These are phyloP conservation scores for Vanrija sp. DNA, from an alignment of 1,284 basidiomycete species.

Conservation along the genomic window DNA sequence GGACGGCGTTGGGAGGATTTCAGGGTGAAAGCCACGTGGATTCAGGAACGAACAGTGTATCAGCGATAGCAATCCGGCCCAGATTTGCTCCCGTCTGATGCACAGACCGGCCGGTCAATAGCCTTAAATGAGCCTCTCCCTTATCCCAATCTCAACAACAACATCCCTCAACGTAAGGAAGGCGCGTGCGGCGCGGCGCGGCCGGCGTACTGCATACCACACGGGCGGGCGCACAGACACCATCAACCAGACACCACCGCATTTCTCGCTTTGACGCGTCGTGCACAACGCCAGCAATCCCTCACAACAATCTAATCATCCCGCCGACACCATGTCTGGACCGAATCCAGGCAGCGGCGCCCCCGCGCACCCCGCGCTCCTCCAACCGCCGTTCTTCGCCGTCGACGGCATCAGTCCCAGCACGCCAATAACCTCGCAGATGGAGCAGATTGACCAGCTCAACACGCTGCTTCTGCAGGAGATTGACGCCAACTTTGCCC, in stretches of 20 bases:
- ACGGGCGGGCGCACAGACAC: too few relatives aligned
- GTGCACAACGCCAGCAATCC: neutral
- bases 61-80: too few relatives aligned
- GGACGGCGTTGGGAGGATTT: neutral
- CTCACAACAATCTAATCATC: neutral
- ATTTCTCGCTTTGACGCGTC: too few relatives aligned
- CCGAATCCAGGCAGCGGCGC: neutral
- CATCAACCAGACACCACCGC: neutral
- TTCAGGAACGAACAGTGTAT: too few relatives aligned
- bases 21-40: too few relatives aligned
- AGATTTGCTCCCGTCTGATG: too few relatives aligned
- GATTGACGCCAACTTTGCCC: constrained; percentile 89
- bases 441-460: constrained; percentile 91
- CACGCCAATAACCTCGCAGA: constrained; percentile 65
- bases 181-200: too few relatives aligned
- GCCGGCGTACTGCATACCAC: too few relatives aligned
- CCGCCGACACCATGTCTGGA: neutral
- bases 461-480: constrained; percentile 78
- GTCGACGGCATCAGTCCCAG: constrained; percentile 71
- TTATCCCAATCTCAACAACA: neutral
- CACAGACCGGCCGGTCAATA: too few relatives aligned
- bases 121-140: neutral
- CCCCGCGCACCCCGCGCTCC: constrained; percentile 24
- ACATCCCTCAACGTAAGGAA: neutral
- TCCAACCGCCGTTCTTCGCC: constrained; percentile 44